Evolutionary conservation across 805 yeast species (phyloP).

Genomic region (Suhomyces kilbournensis): DNA sequence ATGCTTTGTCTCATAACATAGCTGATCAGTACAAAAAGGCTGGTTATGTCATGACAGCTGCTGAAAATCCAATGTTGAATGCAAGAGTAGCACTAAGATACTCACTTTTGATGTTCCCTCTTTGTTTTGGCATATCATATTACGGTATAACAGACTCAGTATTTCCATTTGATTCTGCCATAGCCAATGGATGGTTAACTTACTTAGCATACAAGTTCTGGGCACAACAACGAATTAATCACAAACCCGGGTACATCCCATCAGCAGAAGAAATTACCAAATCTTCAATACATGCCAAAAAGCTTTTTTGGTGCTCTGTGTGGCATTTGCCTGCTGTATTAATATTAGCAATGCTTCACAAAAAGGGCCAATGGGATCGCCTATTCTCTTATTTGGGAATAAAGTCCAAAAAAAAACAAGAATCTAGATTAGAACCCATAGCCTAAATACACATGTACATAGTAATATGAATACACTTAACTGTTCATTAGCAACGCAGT

Average conservation of each 20-base stretch:
- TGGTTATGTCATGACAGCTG: constrained; percentile 97
- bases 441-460: not conserved
- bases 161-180: constrained; percentile 76
- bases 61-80: constrained; percentile 84
- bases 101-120: constrained; percentile 88
- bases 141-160: constrained; percentile 79
- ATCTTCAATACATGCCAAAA: constrained; percentile 73
- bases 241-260: constrained; percentile 42
- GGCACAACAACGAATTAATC: constrained; percentile 71
- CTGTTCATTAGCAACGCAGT: not conserved
- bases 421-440: not conserved
- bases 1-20: constrained; percentile 83
- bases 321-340: constrained; percentile 90
- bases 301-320: constrained; percentile 90
- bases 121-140: constrained; percentile 79
- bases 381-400: constrained; percentile 27
- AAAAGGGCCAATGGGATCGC: constrained; percentile 90
- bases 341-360: constrained; percentile 90
- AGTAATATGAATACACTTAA: not conserved
- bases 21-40: constrained; percentile 86
- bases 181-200: constrained; percentile 83
- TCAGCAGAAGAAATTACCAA: constrained; percentile 54
- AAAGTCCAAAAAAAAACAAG: not conserved
- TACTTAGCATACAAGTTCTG: constrained; percentile 80
- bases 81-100: constrained; percentile 92